phyloP scores from a whole-genome alignment of 148 eudicot species.

The Rhododendron mucronatum region DNA sequence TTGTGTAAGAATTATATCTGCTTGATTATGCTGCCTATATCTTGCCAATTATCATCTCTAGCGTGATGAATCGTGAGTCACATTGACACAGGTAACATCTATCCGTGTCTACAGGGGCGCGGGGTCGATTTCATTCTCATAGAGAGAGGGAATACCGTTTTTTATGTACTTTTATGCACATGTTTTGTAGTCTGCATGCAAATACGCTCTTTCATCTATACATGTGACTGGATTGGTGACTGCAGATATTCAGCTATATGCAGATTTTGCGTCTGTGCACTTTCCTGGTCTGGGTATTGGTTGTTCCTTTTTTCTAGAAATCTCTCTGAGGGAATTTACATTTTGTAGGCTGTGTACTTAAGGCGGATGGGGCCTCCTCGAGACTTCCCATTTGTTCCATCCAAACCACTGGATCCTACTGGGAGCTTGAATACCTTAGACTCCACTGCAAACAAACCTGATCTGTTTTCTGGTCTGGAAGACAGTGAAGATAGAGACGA shows the following conservation, averaged over 20 bases:
- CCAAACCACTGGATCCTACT: conserved; percentile 40
- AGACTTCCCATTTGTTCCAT: conserved; percentile 41
- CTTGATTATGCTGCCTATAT: not conserved
- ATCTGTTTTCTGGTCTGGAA: conserved; percentile 45
- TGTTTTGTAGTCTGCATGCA: not conserved
- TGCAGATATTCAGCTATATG: not conserved
- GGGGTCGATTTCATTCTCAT: not conserved
- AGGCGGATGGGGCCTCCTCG: conserved; percentile 48
- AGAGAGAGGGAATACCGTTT: not conserved
- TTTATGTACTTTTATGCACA: not conserved
- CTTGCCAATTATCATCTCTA: not conserved
- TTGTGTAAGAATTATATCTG: not conserved
- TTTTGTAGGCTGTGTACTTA: conserved; percentile 81
- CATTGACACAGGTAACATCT: not conserved
- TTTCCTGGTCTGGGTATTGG: not conserved
- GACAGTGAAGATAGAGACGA: conserved; percentile 69
- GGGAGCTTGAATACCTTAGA: conserved; percentile 37
- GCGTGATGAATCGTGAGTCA: not conserved
- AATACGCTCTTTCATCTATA: not conserved
- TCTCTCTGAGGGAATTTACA: conserved; percentile 12
- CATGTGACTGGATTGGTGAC: not conserved
- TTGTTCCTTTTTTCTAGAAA: not conserved
- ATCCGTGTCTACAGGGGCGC: not conserved
- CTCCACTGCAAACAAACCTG: conserved; percentile 49
- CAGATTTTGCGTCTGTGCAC: not conserved